Evolutionary conservation across 2,329 filamentous ascomycete genomes (phyloP), one percentile per base, ranked within the genome.

Genomic region (Paracoccidioides brasiliensis): DNA sequence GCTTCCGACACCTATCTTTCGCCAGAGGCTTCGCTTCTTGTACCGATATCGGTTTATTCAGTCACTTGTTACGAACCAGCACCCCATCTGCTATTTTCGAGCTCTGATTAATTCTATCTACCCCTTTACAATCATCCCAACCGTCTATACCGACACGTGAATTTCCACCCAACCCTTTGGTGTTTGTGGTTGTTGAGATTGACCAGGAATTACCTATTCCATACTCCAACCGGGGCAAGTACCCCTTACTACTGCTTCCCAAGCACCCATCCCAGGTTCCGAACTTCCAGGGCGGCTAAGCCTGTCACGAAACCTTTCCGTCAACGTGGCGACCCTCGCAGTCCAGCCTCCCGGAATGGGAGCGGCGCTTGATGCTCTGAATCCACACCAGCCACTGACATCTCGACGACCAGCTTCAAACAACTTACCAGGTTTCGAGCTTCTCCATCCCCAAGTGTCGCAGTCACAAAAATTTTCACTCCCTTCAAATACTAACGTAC

Each of bases 381-480:
- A 77, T 69, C 74, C 77, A 64, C 77, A 80, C 63, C 76, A 79
- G 67, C 85, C 84, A 73, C 83, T 90, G 68, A 81, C 83, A 62
- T 78, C 83, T 69, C 80, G 86, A 65, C 81, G 85, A 70, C 80
- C 83, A 66, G 84, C 84, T 65, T 82, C 85, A 59, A 81, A 80
- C 56, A 79, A 80, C 63, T 78, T 90, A 59, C 84, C 85, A 56
- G 79, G 73, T 62, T 87, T 88, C 66, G 82, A 86, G 65, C 79
- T 88, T 52, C 81, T 82, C 60, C 81, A 84, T 54, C 82, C 82
- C 62, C 77, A 80, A 52, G 73, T 79, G 64, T 71, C 68, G 2
- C 64, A 70, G 60, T 64, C 70, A 30, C 69, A 78, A 63, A 81
- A 80, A 67, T 80, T 78, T 63, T 70, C 75, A 41, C 58, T 66